Conservation (phyloP, 306 rosid genomes). For the Nissolia schottii region DNA sequence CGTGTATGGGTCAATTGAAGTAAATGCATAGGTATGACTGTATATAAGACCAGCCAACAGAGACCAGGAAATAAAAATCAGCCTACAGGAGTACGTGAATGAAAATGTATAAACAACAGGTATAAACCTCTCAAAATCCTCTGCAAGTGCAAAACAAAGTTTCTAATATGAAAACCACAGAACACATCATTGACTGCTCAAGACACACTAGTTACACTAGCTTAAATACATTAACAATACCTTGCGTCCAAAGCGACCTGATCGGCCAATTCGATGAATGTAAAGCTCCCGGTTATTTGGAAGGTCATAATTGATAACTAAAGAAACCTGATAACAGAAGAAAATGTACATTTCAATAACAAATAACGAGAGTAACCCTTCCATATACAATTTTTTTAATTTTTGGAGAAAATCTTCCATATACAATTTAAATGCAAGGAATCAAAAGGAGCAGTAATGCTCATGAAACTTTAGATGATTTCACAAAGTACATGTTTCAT, state of each 20-base stretch:
- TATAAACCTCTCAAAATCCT: not conserved
- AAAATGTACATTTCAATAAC: not conserved
- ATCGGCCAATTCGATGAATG: constrained; percentile 95
- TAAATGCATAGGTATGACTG: not conserved
- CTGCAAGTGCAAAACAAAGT: not conserved
- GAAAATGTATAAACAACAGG: not conserved
- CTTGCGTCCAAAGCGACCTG: constrained; percentile 99
- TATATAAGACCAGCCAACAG: not conserved
- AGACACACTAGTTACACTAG: not conserved
- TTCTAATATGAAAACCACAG: not conserved
- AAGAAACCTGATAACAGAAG: constrained; percentile 58
- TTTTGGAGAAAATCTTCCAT: not conserved
- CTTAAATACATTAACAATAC: constrained; percentile 35
- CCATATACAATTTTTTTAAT: not conserved
- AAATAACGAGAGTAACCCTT: not conserved
- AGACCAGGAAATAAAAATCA: not conserved
- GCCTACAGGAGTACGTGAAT: not conserved
- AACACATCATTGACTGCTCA: not conserved
- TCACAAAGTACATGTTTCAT: not conserved
- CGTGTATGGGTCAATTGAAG: not conserved
- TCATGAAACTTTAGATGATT: not conserved
- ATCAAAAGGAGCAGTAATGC: not conserved
- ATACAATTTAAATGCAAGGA: not conserved
- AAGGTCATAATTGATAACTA: constrained; percentile 91
- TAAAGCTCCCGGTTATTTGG: constrained; percentile 96